phyloP scores from a whole-genome alignment of 768 basidiomycete species.

The Fistulinella prunicolor region DNA sequence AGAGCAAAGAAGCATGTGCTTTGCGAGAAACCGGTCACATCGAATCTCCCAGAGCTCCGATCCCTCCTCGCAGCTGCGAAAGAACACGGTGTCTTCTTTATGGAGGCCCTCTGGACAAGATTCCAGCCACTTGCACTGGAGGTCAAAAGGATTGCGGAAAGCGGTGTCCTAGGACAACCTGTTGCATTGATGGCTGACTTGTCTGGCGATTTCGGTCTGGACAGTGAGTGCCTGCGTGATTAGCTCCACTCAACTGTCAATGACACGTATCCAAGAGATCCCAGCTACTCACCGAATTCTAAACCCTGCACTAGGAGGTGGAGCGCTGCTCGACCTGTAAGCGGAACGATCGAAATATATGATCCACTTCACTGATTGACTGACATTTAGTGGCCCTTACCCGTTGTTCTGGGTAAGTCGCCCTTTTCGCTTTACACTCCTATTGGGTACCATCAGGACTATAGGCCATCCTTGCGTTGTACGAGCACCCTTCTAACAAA shows the following conservation, averaged over 20 bases:
- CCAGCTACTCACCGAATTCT: slow-evolving; percentile 72
- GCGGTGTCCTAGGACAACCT: slow-evolving; percentile 63
- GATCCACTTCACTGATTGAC: slow-evolving; percentile 3
- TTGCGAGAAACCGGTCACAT: slow-evolving; percentile 87
- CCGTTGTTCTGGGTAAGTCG: slow-evolving; percentile 70
- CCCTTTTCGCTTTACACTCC: neutral
- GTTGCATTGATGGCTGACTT: slow-evolving; percentile 72
- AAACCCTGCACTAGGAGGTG: slow-evolving; percentile 77
- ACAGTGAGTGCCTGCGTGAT: slow-evolving; percentile 41
- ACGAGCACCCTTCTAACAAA: slow-evolving; percentile 77
- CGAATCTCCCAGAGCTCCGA: slow-evolving; percentile 71
- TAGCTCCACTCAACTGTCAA: neutral
- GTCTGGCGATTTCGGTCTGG: slow-evolving; percentile 63
- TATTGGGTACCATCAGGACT: neutral
- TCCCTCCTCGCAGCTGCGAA: slow-evolving; percentile 72
- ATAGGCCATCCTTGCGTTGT: slow-evolving; percentile 73
- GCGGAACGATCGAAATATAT: slow-evolving; percentile 22
- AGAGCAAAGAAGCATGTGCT: slow-evolving; percentile 81
- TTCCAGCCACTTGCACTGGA: slow-evolving; percentile 70
- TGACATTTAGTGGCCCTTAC: slow-evolving; percentile 63
- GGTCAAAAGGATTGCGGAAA: slow-evolving; percentile 60
- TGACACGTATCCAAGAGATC: slow-evolving; percentile 42
- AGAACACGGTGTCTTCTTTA: slow-evolving; percentile 78
- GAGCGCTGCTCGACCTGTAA: slow-evolving; percentile 80
- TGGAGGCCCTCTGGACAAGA: slow-evolving; percentile 91